These are phyloP conservation scores for Tetrastigma voinierianum DNA, from an alignment of 164 flowering plant genomes.

Conservation along the genomic window DNA sequence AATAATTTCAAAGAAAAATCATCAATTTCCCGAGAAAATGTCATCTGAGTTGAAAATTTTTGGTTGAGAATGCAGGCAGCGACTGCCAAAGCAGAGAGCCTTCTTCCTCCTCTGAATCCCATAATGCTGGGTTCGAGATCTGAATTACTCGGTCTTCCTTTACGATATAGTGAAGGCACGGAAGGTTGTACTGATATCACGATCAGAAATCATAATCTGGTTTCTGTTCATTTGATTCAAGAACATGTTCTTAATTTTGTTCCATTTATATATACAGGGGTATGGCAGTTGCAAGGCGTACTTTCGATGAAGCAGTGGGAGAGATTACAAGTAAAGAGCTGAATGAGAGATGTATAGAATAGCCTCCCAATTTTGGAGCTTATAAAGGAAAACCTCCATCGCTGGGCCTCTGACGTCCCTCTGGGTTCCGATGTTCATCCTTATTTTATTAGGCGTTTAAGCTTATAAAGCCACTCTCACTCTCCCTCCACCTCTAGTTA, in stretches of 20 bases:
- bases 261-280: slow-evolving; percentile 21
- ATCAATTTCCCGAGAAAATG: no score
- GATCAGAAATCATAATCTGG: neutral
- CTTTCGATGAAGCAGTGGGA: slow-evolving; percentile 41
- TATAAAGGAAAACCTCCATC: slow-evolving; percentile 33
- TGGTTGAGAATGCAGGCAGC: slow-evolving; percentile 16
- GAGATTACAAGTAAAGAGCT: slow-evolving; percentile 28
- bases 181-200: slow-evolving; percentile 7
- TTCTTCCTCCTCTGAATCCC: slow-evolving; percentile 48
- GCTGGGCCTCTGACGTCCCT: slow-evolving; percentile 33
- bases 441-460: no score
- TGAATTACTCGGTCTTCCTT: slow-evolving; percentile 52
- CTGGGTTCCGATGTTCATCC: slow-evolving; percentile 29
- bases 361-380: slow-evolving; percentile 39
- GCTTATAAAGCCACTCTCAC: no score
- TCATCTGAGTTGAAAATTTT: no score
- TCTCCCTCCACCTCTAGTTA: no score
- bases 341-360: slow-evolving; percentile 40
- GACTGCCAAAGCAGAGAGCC: slow-evolving; percentile 29
- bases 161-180: slow-evolving; percentile 51
- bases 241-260: no score
- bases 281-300: slow-evolving; percentile 33
- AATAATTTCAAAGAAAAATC: no score
- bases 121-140: slow-evolving; percentile 44
- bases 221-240: no score